Conservation (phyloP, 305 asterid species). For the Nicotiana rustica region DNA sequence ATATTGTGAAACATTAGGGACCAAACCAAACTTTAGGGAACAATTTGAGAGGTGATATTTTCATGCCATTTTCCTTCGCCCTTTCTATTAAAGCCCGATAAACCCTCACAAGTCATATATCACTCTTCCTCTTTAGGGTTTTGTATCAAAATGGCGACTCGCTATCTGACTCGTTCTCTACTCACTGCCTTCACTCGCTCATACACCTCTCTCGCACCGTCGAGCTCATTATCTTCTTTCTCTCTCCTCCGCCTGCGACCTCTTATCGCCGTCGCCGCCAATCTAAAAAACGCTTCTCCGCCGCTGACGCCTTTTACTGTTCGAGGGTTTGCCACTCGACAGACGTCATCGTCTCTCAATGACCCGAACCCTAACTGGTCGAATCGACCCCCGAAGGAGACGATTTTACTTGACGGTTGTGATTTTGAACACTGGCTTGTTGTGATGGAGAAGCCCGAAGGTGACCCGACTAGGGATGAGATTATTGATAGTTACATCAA, state of each 20-base stretch:
- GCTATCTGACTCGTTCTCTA: slow-evolving; percentile 57
- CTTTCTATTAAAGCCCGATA: slow-evolving; percentile 3
- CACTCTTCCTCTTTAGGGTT: slow-evolving; percentile 14
- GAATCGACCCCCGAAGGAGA: slow-evolving; percentile 92
- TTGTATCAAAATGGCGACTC: slow-evolving; percentile 63
- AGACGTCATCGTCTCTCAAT: slow-evolving; percentile 67
- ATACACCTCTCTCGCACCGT: slow-evolving; percentile 43
- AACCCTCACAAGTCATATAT: neutral
- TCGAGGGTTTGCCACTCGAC: slow-evolving; percentile 69
- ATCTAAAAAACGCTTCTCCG: slow-evolving; percentile 46
- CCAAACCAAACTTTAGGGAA: neutral
- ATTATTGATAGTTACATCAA: slow-evolving; percentile 78
- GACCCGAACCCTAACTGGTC: slow-evolving; percentile 94
- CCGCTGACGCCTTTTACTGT: neutral
- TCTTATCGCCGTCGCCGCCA: slow-evolving; percentile 49
- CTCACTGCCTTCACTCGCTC: slow-evolving; percentile 52
- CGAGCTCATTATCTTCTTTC: slow-evolving; percentile 38
- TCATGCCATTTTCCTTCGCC: neutral
- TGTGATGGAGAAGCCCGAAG: slow-evolving; percentile 89
- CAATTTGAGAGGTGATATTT: neutral
- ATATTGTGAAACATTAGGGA: slow-evolving; percentile 11
- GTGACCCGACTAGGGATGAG: slow-evolving; percentile 77
- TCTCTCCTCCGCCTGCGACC: slow-evolving; percentile 71
- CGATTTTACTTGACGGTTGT: slow-evolving; percentile 92
- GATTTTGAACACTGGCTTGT: slow-evolving; percentile 99